Conservation (phyloP, 176 grass and related monocot genomes). For the Saccharum spontaneum region DNA sequence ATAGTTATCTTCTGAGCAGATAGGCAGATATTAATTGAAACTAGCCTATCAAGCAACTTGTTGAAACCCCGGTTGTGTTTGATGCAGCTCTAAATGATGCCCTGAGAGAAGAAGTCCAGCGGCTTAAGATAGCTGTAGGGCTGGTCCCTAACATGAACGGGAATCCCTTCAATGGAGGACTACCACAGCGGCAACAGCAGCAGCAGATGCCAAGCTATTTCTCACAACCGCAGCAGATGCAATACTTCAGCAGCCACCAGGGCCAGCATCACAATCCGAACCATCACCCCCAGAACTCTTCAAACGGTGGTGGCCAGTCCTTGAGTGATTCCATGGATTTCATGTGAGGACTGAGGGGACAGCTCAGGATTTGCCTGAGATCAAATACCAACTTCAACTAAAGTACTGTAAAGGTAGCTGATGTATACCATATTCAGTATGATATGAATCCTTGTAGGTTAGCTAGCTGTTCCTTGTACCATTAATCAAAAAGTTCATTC, state of each 20-base stretch:
- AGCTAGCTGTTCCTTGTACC: slow-evolving; percentile 52
- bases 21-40: background rate
- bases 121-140: slow-evolving; percentile 69
- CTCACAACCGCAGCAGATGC: slow-evolving; percentile 61
- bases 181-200: slow-evolving; percentile 60
- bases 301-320: slow-evolving; percentile 58
- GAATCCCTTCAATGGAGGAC: slow-evolving; percentile 52
- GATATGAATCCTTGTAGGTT: slow-evolving; percentile 36
- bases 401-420: slow-evolving; percentile 53
- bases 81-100: slow-evolving; percentile 74
- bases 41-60: background rate
- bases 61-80: slow-evolving; percentile 7
- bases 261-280: slow-evolving; percentile 43
- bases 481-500: slow-evolving; percentile 29
- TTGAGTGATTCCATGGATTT: slow-evolving; percentile 88
- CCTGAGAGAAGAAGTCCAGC: slow-evolving; percentile 81
- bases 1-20: background rate
- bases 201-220: slow-evolving; percentile 60
- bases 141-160: slow-evolving; percentile 73
- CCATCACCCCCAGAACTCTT: slow-evolving; percentile 42
- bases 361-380: background rate
- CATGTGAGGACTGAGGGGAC: slow-evolving; percentile 76
- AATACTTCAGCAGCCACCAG: slow-evolving; percentile 50
- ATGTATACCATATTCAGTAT: slow-evolving; percentile 45
- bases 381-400: slow-evolving; percentile 14